Evolutionary conservation across 768 basidiomycete species (phyloP).

Genomic region (Hypsizygus marmoreus): DNA sequence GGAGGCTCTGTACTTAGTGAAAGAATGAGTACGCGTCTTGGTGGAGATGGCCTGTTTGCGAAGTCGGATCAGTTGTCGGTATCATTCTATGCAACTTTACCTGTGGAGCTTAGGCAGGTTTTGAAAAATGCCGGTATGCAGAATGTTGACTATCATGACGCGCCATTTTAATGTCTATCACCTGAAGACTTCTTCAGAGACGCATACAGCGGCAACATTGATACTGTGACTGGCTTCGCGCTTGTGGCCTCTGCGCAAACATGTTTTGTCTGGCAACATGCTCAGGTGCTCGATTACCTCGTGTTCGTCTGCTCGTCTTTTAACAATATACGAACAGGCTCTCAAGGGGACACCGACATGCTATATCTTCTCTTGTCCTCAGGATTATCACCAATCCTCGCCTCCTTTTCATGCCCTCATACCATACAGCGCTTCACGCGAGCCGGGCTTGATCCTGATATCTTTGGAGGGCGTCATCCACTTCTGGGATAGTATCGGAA

Average conservation of each 20-base stretch:
- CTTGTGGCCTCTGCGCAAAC: conserved; percentile 71
- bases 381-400: conserved; percentile 35
- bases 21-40: conserved; percentile 32
- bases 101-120: conserved; percentile 73
- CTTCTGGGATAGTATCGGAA: conserved; percentile 88
- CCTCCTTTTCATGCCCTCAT: conserved; percentile 66
- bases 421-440: conserved; percentile 65
- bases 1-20: conserved; percentile 40
- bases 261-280: conserved; percentile 85
- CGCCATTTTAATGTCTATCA: conserved; percentile 1
- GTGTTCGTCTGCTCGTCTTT: conserved; percentile 1
- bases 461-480: conserved; percentile 71
- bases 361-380: conserved; percentile 79
- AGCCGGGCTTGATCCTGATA: conserved; percentile 85
- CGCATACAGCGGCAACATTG: conserved; percentile 69
- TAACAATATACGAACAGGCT: conserved; percentile 34
- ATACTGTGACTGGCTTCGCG: conserved; percentile 72
- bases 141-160: background rate
- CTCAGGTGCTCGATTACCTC: conserved; percentile 46
- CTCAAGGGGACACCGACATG: conserved; percentile 76
- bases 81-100: conserved; percentile 68
- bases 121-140: conserved; percentile 66
- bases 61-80: conserved; percentile 73
- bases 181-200: conserved; percentile 66
- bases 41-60: conserved; percentile 57